Evolutionary conservation across 2,329 filamentous ascomycete genomes (phyloP).

Genomic region (Blumeriella jaapii): DNA sequence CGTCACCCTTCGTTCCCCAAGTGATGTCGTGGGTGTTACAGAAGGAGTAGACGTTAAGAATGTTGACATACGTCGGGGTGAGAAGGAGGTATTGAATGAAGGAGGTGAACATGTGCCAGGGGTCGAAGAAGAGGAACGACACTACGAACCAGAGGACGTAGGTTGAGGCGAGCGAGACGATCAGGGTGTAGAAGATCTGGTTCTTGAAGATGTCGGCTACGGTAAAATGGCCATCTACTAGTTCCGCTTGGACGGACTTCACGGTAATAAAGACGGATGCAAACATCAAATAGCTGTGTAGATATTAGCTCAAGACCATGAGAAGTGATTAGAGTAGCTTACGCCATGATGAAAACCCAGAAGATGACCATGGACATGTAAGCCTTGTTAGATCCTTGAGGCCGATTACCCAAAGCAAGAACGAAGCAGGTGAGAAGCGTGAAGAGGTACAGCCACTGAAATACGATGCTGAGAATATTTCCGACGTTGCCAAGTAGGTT

Average conservation of each 20-base stretch:
- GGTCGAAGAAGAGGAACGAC: conserved; percentile 90
- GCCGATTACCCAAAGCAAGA: conserved; percentile 84
- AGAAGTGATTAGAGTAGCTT: conserved; percentile 30
- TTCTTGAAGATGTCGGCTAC: conserved; percentile 72
- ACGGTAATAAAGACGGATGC: conserved; percentile 92
- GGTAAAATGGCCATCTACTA: conserved; percentile 51
- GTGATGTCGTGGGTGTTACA: conserved; percentile 97
- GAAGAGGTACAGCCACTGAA: conserved; percentile 92
- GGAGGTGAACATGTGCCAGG: conserved; percentile 98
- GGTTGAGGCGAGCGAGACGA: conserved; percentile 83
- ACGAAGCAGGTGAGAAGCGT: conserved; percentile 93
- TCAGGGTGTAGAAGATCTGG: conserved; percentile 81
- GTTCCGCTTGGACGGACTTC: conserved; percentile 64
- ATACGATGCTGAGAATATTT: conserved; percentile 72
- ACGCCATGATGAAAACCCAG: conserved; percentile 92
- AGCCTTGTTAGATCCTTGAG: conserved; percentile 82
- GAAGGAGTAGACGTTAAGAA: conserved; percentile 97
- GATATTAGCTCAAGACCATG: conserved; percentile 6
- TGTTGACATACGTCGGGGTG: conserved; percentile 94
- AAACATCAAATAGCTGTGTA: conserved; percentile 73
- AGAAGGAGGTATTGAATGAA: conserved; percentile 91
- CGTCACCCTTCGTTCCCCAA: conserved; percentile 96
- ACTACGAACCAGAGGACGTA: conserved; percentile 88
- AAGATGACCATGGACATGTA: conserved; percentile 98
- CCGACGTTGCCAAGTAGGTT: conserved; percentile 66